These are phyloP conservation scores for Candida pseudoviswanathii DNA, from an alignment of 1,139 yeast species.

Conservation along the genomic window DNA sequence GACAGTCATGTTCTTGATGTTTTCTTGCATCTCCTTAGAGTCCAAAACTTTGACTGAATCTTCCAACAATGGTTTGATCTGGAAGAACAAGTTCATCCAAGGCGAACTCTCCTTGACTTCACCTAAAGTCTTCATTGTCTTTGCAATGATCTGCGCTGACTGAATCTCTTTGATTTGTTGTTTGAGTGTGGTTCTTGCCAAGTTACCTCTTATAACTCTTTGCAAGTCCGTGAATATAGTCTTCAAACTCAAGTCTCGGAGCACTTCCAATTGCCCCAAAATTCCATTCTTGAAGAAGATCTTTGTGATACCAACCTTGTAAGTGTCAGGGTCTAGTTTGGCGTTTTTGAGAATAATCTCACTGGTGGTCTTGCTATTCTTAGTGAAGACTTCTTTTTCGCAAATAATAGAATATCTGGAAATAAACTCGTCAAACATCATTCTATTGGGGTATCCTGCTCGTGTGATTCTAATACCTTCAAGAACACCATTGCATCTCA, in stretches of 20 bases:
- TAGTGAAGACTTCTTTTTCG: constrained; percentile 47
- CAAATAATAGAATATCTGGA: constrained; percentile 71
- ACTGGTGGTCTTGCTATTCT: constrained; percentile 61
- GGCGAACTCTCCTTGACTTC: constrained; percentile 56
- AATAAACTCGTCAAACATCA: constrained; percentile 79
- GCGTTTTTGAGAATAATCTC: constrained; percentile 65
- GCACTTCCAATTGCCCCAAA: constrained; percentile 79
- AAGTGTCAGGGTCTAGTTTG: constrained; percentile 62
- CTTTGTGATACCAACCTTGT: constrained; percentile 82
- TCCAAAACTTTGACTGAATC: constrained; percentile 63
- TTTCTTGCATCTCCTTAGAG: constrained; percentile 57
- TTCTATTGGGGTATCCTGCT: constrained; percentile 94
- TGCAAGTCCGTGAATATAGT: constrained; percentile 64
- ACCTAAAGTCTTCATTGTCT: constrained; percentile 59
- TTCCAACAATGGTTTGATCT: constrained; percentile 75
- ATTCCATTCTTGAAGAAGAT: constrained; percentile 94
- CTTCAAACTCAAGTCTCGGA: constrained; percentile 68
- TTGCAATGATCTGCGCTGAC: constrained; percentile 70
- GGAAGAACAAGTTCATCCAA: constrained; percentile 78
- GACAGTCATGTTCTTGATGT: constrained; percentile 35
- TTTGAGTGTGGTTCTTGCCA: constrained; percentile 55
- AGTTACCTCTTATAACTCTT: constrained; percentile 64
- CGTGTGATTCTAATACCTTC: constrained; percentile 98
- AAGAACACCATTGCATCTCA: constrained; percentile 94
- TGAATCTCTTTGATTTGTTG: constrained; percentile 60